Evolutionary conservation across 768 basidiomycete species (phyloP), one percentile per base, ranked within the genome.

Genomic region (Kwoniella dejecticola): DNA sequence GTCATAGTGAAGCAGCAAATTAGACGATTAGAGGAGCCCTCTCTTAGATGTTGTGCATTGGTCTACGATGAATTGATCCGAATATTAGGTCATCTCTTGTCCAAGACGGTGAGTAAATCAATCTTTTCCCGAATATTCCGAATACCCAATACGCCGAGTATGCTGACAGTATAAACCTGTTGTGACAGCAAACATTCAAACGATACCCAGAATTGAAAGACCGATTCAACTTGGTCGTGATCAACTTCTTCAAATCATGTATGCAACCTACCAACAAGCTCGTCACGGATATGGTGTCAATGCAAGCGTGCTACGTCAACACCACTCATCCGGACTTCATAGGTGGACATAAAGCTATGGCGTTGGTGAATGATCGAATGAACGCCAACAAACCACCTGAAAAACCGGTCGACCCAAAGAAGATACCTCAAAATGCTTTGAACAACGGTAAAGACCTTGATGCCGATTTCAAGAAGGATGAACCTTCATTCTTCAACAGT

Each of bases 1-100:
- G 91, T 94, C 62, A 98, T 99, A 69, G 91, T 98, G 70, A 99
- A 98, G 82, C 91, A 98, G 77, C 96, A 99, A 80, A 99, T 99
- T 80, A 89, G 93, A 80, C 86, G 96, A 41, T 81, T 99, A 54
- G 96, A 98, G 77, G 96, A 98, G 6, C 96, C 96, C 12, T 83
- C 85, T 66, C 80, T 97, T 69, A 94, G 94, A 77, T 98, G 96
- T 73, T 95, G 92, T 74, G 88, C 93, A 66, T 83, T 98, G 61
- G 90, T 99, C 3, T 98, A 97, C 67, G 96, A 98, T 71, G 96
- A 98, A 76, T 85, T 99, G 40, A 96, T 97, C 75, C 87, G 96
- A 48, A 99, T 99, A 64, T 85, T 99, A 42, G 87, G 89, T 17
- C 93, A 96, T 70, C 81, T 98, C 1, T 82, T 99, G n/a, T 79